A percentile compares a stretch with the other conserved stretches of the same genome.
Conservation (phyloP, 345 rosid genomes). For the Lenwebbia sp. region DNA sequence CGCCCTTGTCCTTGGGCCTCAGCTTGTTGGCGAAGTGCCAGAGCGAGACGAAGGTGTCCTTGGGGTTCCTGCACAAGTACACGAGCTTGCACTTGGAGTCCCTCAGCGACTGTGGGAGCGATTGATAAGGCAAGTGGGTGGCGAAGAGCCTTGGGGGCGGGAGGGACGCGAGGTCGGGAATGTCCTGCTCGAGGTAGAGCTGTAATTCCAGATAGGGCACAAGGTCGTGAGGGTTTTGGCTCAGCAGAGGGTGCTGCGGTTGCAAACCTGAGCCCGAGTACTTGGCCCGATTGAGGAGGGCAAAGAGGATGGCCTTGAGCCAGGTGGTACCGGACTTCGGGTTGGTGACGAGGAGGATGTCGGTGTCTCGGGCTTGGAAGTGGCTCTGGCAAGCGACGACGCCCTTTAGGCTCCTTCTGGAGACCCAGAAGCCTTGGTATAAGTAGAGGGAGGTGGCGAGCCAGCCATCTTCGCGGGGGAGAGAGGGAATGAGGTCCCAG, state of each 20-base stretch:
- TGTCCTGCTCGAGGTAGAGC: neutral
- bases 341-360: conserved; percentile 4
- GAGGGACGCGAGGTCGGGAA: conserved; percentile 2
- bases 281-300: neutral
- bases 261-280: neutral
- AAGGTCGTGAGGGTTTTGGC: neutral
- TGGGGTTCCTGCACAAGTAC: conserved; percentile 6
- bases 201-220: neutral
- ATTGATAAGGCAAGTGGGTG: neutral
- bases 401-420: neutral
- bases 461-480: neutral
- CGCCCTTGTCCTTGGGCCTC: neutral
- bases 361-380: conserved; percentile 1
- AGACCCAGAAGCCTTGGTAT: conserved; percentile 3
- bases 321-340: conserved; percentile 14
- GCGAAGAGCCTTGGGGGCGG: conserved; percentile 2
- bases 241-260: neutral
- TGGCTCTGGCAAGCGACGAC: neutral
- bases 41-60: conserved; percentile 4
- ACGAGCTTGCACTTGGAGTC: conserved; percentile 2
- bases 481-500: neutral
- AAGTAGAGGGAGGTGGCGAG: neutral
- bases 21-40: conserved; percentile 6
- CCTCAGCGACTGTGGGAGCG: neutral
- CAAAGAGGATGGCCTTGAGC: conserved; percentile 8